A percentile compares a stretch with the other conserved stretches of the same genome.
These are phyloP conservation scores for Tagetes patula DNA, from an alignment of 129 eudicot genomes.

Conservation along the genomic window DNA sequence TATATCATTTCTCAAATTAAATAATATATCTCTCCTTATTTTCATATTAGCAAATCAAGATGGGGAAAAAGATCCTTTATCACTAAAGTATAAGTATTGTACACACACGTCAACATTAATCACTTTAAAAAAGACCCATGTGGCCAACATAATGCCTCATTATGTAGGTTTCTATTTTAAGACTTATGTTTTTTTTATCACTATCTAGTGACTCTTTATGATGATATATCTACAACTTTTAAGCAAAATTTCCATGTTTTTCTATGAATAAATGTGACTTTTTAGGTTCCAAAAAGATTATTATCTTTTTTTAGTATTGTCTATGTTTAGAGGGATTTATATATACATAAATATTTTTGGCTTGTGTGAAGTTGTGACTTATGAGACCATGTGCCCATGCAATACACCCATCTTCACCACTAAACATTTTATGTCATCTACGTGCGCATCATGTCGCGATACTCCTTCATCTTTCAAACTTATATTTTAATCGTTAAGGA, in stretches of 20 bases:
- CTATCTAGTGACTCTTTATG: not conserved
- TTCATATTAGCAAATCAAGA: too few species aligned
- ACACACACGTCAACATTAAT: too few species aligned
- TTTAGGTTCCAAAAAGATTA: not conserved
- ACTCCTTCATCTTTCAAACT: too few species aligned
- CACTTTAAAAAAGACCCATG: not conserved
- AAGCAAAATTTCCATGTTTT: not conserved
- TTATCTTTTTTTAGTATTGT: not conserved
- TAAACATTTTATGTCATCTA: too few species aligned
- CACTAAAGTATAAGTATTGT: too few species aligned
- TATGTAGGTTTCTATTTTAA: constrained; percentile 7
- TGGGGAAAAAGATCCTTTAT: too few species aligned
- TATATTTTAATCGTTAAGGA: too few species aligned
- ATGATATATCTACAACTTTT: not conserved
- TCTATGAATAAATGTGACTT: not conserved
- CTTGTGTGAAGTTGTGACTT: not conserved
- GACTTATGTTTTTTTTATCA: not conserved
- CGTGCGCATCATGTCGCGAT: too few species aligned
- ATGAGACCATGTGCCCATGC: too few species aligned
- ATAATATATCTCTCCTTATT: too few species aligned
- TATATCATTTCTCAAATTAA: too few species aligned
- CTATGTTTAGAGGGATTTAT: not conserved
- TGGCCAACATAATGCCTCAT: constrained; percentile 26
- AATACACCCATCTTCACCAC: too few species aligned
- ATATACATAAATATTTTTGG: not conserved